Base-by-base conservation (phyloP, 2,329 filamentous ascomycete genomes). In the Cyclaneusma minus region DNA sequence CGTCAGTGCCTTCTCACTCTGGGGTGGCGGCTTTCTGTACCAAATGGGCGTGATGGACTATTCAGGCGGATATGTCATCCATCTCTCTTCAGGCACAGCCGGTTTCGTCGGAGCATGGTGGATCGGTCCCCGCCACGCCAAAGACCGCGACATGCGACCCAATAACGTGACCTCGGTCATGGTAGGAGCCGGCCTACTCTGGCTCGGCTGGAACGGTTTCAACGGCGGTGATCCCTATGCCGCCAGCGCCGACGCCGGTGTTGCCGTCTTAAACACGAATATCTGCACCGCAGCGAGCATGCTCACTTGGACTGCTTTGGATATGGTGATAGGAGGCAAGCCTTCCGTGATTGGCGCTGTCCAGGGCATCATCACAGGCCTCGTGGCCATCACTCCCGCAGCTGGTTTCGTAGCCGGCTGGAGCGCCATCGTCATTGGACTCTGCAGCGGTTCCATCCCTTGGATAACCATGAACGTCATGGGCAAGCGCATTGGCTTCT, bases 161-260 rank as follows among this genome's bases (percentile, higher is more conserved):
- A 60, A 60, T 45, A 62, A 62, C 36, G 45, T 61, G 24, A 38
- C 56, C 9, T 40, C 51, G 7, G 50, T 58, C 15, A 43, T 62
- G 27, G 46, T 57, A 16, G 59, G 60, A 13, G 57, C 58, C 2
- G 59, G 58, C 11, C 56, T 63, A 18, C 52, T 63, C 17, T 64
- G 58, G 60, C 48, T 60, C 14, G 58, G 59, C 31, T 64, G 59
- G 59, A 62, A 62, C 39, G 60, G 59, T 21, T 64, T 62, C 49
- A 63, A 62, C 33, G 58, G 59, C 22, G 58, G 60, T 37, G 60
- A 61, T 39, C 60, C 60, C n/a, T 63, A 62, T 34, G 45, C 56
- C 7, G 59, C 60, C 6, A 56, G 47, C 21, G 52, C 58, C 6
- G 58, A 62, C 38, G 58, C 58, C 4, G 59, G 58, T 29, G 58